Evolutionary conservation across 2,329 filamentous ascomycete genomes (phyloP).

Genomic region (Colletotrichum caudatum): DNA sequence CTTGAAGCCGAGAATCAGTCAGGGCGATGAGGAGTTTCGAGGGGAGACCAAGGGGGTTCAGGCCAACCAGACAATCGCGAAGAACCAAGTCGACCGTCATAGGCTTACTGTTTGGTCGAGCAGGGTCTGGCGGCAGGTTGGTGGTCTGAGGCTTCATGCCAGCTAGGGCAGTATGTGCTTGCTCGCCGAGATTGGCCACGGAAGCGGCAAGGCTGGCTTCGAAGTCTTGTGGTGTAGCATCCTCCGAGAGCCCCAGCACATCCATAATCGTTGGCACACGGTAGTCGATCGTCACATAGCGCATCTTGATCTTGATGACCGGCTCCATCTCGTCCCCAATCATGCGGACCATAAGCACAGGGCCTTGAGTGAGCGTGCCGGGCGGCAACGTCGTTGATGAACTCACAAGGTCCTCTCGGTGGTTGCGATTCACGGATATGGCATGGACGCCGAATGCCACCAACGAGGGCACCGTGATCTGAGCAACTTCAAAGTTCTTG

Average conservation of each 20-base stretch:
- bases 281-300: slow-evolving; percentile 89
- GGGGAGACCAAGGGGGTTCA: slow-evolving; percentile 81
- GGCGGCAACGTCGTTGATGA: slow-evolving; percentile 50
- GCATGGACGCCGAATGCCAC: slow-evolving; percentile 80
- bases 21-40: slow-evolving; percentile 85
- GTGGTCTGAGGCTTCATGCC: slow-evolving; percentile 32
- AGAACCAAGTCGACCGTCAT: slow-evolving; percentile 80
- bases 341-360: slow-evolving; percentile 86
- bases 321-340: slow-evolving; percentile 96
- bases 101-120: slow-evolving; percentile 59
- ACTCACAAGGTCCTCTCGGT: slow-evolving; percentile 77
- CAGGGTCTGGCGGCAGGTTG: slow-evolving; percentile 29
- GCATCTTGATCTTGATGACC: slow-evolving; percentile 86
- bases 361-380: slow-evolving; percentile 44
- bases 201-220: slow-evolving; percentile 82
- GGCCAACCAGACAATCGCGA: slow-evolving; percentile 82
- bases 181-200: slow-evolving; percentile 79
- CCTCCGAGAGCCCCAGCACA: slow-evolving; percentile 76
- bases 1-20: slow-evolving; percentile 80
- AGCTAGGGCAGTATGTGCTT: slow-evolving; percentile 64
- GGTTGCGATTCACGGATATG: slow-evolving; percentile 73
- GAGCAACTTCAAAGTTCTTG: slow-evolving; percentile 76
- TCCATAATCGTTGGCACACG: slow-evolving; percentile 86
- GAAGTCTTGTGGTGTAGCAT: slow-evolving; percentile 77
- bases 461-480: slow-evolving; percentile 87